Evolutionary conservation across 2,329 filamentous ascomycete species (phyloP), one percentile per base, ranked within the genome.

Genomic region (Xylariaceae sp.): DNA sequence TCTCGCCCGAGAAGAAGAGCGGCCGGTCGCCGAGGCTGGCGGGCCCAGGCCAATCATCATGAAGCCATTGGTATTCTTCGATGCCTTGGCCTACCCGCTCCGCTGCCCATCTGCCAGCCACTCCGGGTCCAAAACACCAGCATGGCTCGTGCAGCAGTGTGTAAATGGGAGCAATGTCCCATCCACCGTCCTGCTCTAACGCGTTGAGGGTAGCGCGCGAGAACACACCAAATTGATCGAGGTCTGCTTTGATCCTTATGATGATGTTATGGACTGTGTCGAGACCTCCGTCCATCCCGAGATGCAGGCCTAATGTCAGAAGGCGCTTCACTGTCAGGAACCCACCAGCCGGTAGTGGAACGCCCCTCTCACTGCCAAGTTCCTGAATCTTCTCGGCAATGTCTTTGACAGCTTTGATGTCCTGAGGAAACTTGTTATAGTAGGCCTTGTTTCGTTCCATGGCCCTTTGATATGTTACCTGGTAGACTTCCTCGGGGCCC

Each of bases 1-100:
- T 97, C 76, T 98, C 94, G 58, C 93, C 92, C 0, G 91, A 92
- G 76, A 97, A 96, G 73, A 84, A 90, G 19, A 95, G 78, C 0
- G 88, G 87, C 2, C 76, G 70, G 5, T 78, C 72, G 58, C 62
- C 66, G 31, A 71, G 68, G 9, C 61, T 76, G 63, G 74, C 67
- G 6, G 72, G 73, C 2, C 77, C 73, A 16, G 78, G 67, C 49
- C 78, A 74, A 21, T 69, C 67, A 2, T 71, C 66, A 57, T 73
- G 69, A 7, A 86, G 75, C 86, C 85, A 87, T 29, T 74, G 65
- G 63, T 81, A 87, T 26, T 76, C 64, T 2, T 74, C 67, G 4
- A 82, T 68, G 11, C 69, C 60, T 62, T 80, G 73, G 63, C 88
- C 80, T 50, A 92, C 76, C 2, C 87, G 81, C 34, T 88, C 78